Conservation (phyloP, 2,329 filamentous ascomycete genomes). For the Didymella glomerata region DNA sequence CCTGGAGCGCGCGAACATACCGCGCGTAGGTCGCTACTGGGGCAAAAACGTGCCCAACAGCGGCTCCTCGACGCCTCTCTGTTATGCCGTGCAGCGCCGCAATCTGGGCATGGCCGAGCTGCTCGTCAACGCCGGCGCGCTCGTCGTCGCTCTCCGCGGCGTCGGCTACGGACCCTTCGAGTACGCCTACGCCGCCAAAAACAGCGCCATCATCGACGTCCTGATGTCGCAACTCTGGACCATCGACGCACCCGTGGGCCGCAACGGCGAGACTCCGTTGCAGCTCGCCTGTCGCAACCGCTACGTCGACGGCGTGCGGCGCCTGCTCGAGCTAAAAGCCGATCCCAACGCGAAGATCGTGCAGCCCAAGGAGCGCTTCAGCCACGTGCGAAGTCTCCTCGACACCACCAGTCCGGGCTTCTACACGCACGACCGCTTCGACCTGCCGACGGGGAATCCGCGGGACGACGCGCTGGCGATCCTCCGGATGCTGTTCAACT, state of each 20-base stretch:
- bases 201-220: slow-evolving; percentile 17
- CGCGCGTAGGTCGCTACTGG: slow-evolving; percentile 22
- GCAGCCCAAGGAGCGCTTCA: slow-evolving; percentile 19
- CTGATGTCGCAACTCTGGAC: slow-evolving; percentile 15
- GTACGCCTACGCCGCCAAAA: slow-evolving; percentile 17
- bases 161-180: slow-evolving; percentile 17
- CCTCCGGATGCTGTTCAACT: slow-evolving; percentile 20
- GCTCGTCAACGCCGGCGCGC: slow-evolving; percentile 17
- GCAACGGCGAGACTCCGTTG: slow-evolving; percentile 20
- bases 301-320: slow-evolving; percentile 21
- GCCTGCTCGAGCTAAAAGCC: slow-evolving; percentile 20
- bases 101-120: slow-evolving; percentile 21
- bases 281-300: slow-evolving; percentile 21
- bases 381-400: slow-evolving; percentile 11
- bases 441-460: slow-evolving; percentile 18
- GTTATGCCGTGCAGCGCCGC: slow-evolving; percentile 23
- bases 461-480: slow-evolving; percentile 19
- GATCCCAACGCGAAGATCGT: slow-evolving; percentile 18
- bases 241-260: slow-evolving; percentile 17
- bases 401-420: slow-evolving; percentile 19
- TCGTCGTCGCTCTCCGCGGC: slow-evolving; percentile 15
- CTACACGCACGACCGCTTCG: slow-evolving; percentile 19
- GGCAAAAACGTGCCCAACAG: slow-evolving; percentile 21
- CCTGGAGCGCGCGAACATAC: slow-evolving; percentile 14
- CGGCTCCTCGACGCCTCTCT: slow-evolving; percentile 17